Evolutionary conservation across 768 basidiomycete species (phyloP).

Genomic region (Termitomyces sp.): DNA sequence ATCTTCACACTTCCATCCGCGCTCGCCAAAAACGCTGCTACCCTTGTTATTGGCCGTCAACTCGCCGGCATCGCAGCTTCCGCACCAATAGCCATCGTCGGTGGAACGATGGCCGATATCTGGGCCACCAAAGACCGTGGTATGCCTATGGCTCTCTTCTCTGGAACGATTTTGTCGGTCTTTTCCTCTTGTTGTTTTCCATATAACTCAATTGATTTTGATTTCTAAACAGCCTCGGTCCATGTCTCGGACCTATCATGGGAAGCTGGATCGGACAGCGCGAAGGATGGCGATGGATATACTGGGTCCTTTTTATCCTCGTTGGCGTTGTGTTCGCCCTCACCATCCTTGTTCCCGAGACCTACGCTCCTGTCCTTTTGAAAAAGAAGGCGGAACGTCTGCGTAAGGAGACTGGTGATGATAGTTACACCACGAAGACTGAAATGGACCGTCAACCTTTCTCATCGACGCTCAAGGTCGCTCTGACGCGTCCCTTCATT

Average conservation of each 20-base stretch:
- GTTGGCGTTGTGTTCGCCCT: conserved; percentile 28
- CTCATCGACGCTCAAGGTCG: conserved; percentile 1
- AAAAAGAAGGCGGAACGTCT: conserved; percentile 32
- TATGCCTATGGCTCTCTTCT: conserved; percentile 43
- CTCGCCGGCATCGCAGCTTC: conserved; percentile 19
- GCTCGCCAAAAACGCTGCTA: conserved; percentile 16
- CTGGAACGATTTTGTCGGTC: conserved; percentile 38
- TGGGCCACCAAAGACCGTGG: conserved; percentile 36
- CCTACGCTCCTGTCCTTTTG: conserved; percentile 43
- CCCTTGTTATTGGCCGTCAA: conserved; percentile 33
- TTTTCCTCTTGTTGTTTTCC: background rate
- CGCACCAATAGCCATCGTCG: conserved; percentile 30
- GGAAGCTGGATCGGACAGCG: conserved; percentile 41
- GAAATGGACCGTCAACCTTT: conserved; percentile 8
- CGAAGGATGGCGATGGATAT: conserved; percentile 43
- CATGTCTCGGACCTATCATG: conserved; percentile 43
- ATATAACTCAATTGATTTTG: background rate
- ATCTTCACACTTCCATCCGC: conserved; percentile 43
- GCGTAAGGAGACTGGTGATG: conserved; percentile 27
- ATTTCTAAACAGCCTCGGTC: conserved; percentile 27
- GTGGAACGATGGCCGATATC: conserved; percentile 36
- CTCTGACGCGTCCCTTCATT: conserved; percentile 5
- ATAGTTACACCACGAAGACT: conserved; percentile 7
- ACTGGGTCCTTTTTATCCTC: conserved; percentile 43
- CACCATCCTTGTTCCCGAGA: conserved; percentile 44